Evolutionary conservation across 345 rosid genomes (phyloP), one percentile per base, ranked within the genome.

Genomic region (Syzygium oleosum): DNA sequence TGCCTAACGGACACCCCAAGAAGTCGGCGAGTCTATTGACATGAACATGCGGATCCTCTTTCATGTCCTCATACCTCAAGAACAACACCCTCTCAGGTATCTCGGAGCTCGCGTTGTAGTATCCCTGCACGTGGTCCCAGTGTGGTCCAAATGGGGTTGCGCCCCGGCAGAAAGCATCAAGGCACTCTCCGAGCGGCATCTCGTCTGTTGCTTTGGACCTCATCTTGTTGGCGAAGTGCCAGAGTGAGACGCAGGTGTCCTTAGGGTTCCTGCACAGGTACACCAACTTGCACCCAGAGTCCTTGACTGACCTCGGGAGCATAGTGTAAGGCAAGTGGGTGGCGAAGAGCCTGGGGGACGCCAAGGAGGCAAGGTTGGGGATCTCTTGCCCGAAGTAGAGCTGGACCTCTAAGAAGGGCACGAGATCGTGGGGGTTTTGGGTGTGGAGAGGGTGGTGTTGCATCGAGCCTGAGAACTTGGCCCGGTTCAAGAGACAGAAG

Each of bases 1-100:
- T 31, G 53, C 89, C 65, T 31, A 88, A 90, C 43, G 90, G 65
- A 86, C 88, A 90, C 87, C 93, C 91, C 84, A 93, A 85, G 87
- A 92, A 92, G 61, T 90, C 91, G 3, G 93, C 91, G 4, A 93
- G 46, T 63, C 83, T 90, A 88, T 77, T 90, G 80, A 92, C 84
- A 22, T 59, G 87, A 43, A 73, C 87, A 51, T 58, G 85, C 0
- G 93, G 88, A 4, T 89, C 51, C 58, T 86, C 88, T 86, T 87
- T 90, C 88, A 92, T 89, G 21, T 90, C 91, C 84, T 92, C 93
- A 34, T 92, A 92, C 85, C 88, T 91, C 63, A 91, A 6, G 87
- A 92, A 91, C 87, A 92, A 16, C 49, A 90, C 86, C 87, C 90
- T 89, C 12, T 89, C 56, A 1, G 91, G 91, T 8, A 73, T 25